These are phyloP conservation scores for Ascocoryne sarcoides DNA, from an alignment of 2,329 filamentous ascomycete genomes.

Conservation along the genomic window DNA sequence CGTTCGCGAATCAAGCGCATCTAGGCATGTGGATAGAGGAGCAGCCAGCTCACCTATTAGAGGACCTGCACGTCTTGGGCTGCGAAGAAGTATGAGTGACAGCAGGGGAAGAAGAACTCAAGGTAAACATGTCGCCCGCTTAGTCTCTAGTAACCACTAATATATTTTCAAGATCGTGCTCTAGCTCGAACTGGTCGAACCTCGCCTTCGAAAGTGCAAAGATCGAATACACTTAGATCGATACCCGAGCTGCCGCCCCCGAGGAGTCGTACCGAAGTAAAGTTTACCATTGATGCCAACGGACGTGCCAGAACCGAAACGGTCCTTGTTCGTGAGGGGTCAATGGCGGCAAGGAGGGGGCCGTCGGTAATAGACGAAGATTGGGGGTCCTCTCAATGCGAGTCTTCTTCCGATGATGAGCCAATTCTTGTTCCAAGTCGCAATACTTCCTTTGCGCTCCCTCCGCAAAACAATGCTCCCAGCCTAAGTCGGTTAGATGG, in stretches of 20 bases:
- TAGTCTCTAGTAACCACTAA: constrained; percentile 5
- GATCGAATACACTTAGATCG: constrained; percentile 43
- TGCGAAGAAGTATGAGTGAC: constrained; percentile 26
- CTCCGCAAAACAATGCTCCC: constrained; percentile 18
- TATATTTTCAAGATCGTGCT: constrained; percentile 12
- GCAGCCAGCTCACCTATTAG: constrained; percentile 26
- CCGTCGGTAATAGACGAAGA: constrained; percentile 23
- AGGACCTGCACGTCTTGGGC: constrained; percentile 19
- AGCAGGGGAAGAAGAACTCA: constrained; percentile 18
- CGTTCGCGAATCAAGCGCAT: constrained; percentile 17
- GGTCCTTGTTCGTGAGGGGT: constrained; percentile 9
- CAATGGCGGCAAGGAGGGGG: constrained; percentile 13
- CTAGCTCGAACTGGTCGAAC: constrained; percentile 20
- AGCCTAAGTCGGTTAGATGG: constrained; percentile 21
- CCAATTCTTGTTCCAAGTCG: constrained; percentile 57
- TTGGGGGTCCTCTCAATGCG: constrained; percentile 38
- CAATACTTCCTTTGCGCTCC: constrained; percentile 42
- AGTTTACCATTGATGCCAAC: constrained; percentile 54
- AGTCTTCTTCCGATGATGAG: constrained; percentile 54
- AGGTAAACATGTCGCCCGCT: constrained; percentile 12
- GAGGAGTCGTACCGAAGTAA: constrained; percentile 46
- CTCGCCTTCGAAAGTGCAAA: constrained; percentile 43
- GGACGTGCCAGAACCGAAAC: constrained; percentile 36
- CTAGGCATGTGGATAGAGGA: constrained; percentile 19
- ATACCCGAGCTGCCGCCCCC: constrained; percentile 43